Base-by-base conservation (phyloP, 441 rosid species). In the Corymbia calophylla region DNA sequence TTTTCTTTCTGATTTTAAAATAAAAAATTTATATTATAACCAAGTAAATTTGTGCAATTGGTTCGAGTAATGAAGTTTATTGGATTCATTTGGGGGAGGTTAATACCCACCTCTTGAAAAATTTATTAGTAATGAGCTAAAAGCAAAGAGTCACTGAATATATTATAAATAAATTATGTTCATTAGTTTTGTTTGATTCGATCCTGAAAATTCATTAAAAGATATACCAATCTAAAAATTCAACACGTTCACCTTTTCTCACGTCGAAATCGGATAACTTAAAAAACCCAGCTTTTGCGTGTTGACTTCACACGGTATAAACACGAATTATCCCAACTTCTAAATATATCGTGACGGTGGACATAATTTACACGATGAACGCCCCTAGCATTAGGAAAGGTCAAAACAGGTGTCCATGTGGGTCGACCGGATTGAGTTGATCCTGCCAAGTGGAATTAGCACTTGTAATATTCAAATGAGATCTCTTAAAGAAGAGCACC, bases 171-270 rank as follows among this genome's bases (percentile, higher is more conserved):
- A 66, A 2, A 66, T 8, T 5, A 35, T 19, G 7, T 21, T 19
- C 13, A 1, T 35, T 0, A 3, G 48, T 73, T 35, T 11, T 5
- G 7, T 35, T 35, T 21, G 49, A 73, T 19, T 35, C 5, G 0
- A 35, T 35, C 48, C 23, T 1, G 6, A 18, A 4, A 35, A 9
- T 9, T 35, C 1, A 0, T 19, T 17, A 68, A 32, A 31, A 68
- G 31, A 9, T 31, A 68, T 32, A 21, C 23, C 44, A 1, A 68
- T 16, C 44, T 68, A 32, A 68, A 8, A 68, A 8, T 31, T 68
- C 1, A 32, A 1, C 2, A 9, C 1, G 3, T 35, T 35, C 27
- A 0, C 6, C 7, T 3, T 18, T 25, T 32, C 18, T 18, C 25
- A 5, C 9, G 6, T 35, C 4, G 4, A 35, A 35, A 10, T 3